These are phyloP conservation scores for Alternaria rosae DNA, from an alignment of 2,329 filamentous ascomycete species.

Conservation along the genomic window DNA sequence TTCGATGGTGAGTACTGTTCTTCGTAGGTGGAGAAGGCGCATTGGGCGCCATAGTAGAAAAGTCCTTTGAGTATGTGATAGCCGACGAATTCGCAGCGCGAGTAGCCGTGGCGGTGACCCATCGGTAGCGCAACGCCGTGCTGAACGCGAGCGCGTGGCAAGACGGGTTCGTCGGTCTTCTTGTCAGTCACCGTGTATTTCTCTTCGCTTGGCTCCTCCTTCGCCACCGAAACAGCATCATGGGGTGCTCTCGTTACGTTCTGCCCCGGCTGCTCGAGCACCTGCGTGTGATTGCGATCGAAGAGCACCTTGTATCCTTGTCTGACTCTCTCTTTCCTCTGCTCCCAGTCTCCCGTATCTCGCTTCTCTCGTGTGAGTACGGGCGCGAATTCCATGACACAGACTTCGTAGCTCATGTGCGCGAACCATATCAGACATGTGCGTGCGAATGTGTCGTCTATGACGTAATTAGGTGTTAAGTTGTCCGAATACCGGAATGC, in stretches of 20 bases:
- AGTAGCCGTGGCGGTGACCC: constrained; percentile 2
- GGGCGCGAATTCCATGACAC: constrained; percentile 16
- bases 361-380: not conserved
- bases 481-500: constrained; percentile 16
- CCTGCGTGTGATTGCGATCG: constrained; percentile 7
- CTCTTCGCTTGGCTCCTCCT: not conserved
- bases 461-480: constrained; percentile 3
- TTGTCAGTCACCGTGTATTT: not conserved
- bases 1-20: not conserved
- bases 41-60: not conserved
- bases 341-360: not conserved
- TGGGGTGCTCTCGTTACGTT: not conserved
- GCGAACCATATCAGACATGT: constrained; percentile 29
- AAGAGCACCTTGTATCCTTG: constrained; percentile 22
- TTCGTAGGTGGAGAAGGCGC: not conserved
- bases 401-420: constrained; percentile 24
- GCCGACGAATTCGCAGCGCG: constrained; percentile 5
- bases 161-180: constrained; percentile 4
- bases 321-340: constrained; percentile 3
- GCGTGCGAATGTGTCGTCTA: constrained; percentile 25
- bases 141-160: not conserved
- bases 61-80: constrained; percentile 3
- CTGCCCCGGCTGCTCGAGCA: not conserved
- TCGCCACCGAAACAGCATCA: not conserved
- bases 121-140: not conserved